phyloP scores from a whole-genome alignment of 768 basidiomycete species.

The Boletus reticulatus region DNA sequence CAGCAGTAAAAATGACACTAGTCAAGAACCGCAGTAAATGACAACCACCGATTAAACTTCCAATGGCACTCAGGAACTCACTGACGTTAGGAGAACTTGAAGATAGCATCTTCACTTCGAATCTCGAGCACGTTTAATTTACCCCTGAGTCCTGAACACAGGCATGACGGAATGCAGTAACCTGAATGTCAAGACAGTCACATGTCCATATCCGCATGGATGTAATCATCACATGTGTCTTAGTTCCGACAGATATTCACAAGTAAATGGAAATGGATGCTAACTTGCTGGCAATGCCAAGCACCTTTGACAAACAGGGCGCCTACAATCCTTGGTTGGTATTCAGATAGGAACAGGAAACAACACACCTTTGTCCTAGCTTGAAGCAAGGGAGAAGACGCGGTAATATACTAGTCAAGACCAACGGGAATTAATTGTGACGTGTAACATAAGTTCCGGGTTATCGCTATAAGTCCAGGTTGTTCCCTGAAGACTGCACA shows the following conservation, averaged over 20 bases:
- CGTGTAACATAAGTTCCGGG: too few species aligned
- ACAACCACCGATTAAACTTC: background rate
- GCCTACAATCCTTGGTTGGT: background rate
- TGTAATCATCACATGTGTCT: background rate
- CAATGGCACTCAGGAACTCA: background rate
- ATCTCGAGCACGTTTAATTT: too few species aligned
- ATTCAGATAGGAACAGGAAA: background rate
- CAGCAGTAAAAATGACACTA: too few species aligned
- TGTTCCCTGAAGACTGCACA: conserved; percentile 35
- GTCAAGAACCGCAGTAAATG: too few species aligned
- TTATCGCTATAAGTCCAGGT: conserved; percentile 17
- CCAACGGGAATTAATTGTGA: too few species aligned
- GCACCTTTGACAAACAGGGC: conserved; percentile 10
- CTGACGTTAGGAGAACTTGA: too few species aligned
- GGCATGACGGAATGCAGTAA: too few species aligned
- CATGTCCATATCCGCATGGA: background rate
- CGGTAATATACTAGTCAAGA: too few species aligned
- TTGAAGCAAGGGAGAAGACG: too few species aligned
- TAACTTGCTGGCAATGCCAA: conserved; percentile 38
- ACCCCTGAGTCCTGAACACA: too few species aligned
- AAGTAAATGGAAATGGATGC: background rate
- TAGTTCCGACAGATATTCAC: background rate
- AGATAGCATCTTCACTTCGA: too few species aligned
- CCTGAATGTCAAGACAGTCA: too few species aligned
- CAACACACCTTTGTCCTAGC: conserved; percentile 1